phyloP scores from a whole-genome alignment of 2,329 filamentous ascomycete genomes.

The Ascochyta rabiei region DNA sequence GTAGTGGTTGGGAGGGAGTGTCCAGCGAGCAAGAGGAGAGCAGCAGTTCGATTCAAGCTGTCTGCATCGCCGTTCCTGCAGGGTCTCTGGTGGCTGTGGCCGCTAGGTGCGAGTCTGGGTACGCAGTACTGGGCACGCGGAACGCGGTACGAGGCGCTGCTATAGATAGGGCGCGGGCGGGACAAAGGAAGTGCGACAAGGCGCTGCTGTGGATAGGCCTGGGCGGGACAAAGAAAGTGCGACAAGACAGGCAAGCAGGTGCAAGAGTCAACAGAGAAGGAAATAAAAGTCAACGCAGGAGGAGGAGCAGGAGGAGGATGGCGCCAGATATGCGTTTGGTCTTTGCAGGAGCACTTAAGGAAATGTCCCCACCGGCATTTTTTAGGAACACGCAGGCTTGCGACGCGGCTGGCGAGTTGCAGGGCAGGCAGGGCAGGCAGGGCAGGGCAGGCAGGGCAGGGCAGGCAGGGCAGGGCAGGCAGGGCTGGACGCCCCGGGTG shows the following conservation, averaged over 20 bases:
- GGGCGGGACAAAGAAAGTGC: background rate
- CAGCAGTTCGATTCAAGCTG: slow-evolving; percentile 3
- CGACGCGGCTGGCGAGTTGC: slow-evolving; percentile 11
- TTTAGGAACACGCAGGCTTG: slow-evolving; percentile 13
- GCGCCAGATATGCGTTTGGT: slow-evolving; percentile 15
- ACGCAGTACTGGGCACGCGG: background rate
- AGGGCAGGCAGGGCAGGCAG: background rate
- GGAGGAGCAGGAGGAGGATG: slow-evolving; percentile 1
- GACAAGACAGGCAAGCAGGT: background rate
- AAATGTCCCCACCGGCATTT: slow-evolving; percentile 12
- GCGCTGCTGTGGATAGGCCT: background rate
- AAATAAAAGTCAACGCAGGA: background rate
- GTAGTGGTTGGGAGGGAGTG: slow-evolving; percentile 16
- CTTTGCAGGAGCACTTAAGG: background rate
- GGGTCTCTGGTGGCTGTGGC: slow-evolving; percentile 2
- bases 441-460: background rate
- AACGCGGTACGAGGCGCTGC: background rate
- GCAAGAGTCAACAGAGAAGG: background rate
- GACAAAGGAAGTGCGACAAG: background rate
- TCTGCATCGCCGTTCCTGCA: slow-evolving; percentile 16
- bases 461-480: background rate
- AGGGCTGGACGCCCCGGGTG: background rate
- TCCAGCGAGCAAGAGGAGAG: slow-evolving; percentile 16
- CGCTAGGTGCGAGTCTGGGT: background rate
- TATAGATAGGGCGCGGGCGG: background rate